These are phyloP conservation scores for Metschnikowia henanensis DNA, from an alignment of 805 yeast species.

Conservation along the genomic window DNA sequence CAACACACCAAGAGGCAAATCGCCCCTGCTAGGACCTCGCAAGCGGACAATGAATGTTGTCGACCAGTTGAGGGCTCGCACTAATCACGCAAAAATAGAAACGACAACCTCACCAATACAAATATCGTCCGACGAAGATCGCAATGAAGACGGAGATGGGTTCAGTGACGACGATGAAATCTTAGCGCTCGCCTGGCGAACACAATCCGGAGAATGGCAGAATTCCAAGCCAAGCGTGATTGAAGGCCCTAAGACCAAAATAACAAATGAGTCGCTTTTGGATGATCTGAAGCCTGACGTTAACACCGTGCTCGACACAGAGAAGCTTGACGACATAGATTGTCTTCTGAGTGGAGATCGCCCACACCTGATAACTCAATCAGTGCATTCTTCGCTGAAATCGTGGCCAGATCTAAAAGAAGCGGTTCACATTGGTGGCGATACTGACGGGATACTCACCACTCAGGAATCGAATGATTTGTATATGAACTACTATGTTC, in stretches of 20 bases:
- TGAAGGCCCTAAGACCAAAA: too few species aligned
- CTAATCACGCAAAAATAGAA: not conserved
- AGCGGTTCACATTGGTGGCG: not conserved
- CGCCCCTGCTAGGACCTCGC: conserved; percentile 8
- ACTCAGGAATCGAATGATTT: conserved; percentile 39
- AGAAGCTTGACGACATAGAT: too few species aligned
- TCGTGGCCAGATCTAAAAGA: too few species aligned
- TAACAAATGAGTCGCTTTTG: too few species aligned
- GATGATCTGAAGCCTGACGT: too few species aligned
- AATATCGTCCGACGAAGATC: not conserved
- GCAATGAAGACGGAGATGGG: conserved; percentile 1
- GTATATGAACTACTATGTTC: conserved; percentile 38
- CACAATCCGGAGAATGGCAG: conserved; percentile 16
- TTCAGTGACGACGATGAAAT: conserved; percentile 21
- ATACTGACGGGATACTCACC: conserved; percentile 41
- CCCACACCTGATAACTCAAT: too few species aligned
- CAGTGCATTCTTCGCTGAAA: too few species aligned
- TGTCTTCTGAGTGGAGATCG: too few species aligned
- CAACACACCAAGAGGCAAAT: not conserved
- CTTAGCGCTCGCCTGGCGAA: conserved; percentile 13
- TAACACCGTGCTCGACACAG: too few species aligned
- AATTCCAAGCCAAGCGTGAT: too few species aligned
- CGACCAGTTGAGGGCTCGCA: conserved; percentile 3
- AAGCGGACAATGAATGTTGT: conserved; percentile 1
- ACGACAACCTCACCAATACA: not conserved